Conservation (phyloP, 2,329 filamentous ascomycete genomes). For the Madurella fahalii region DNA sequence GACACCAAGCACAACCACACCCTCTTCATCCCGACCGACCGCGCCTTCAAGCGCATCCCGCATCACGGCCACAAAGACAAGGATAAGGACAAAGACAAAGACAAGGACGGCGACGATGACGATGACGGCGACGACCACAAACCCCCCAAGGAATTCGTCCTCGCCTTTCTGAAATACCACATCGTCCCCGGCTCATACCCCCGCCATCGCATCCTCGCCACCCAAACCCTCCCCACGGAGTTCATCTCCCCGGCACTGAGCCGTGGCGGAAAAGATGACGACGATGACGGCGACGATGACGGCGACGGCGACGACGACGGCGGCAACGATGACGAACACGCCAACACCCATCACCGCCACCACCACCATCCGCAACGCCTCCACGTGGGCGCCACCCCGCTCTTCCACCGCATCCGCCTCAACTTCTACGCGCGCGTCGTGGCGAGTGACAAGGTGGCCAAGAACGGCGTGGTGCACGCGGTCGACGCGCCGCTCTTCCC, state of each 20-base stretch:
- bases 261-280: background rate
- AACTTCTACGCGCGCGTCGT: conserved; percentile 75
- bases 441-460: conserved; percentile 64
- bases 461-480: conserved; percentile 78
- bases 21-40: conserved; percentile 73
- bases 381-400: conserved; percentile 48
- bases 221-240: conserved; percentile 71
- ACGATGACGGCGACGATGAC: too few relatives aligned
- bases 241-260: conserved; percentile 58
- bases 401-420: conserved; percentile 57
- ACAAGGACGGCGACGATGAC: conserved; percentile 1
- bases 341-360: conserved; percentile 27
- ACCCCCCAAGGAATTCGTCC: conserved; percentile 65
- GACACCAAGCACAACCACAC: conserved; percentile 73
- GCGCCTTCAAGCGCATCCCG: conserved; percentile 64
- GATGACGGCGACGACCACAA: conserved; percentile 31
- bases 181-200: conserved; percentile 64
- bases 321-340: background rate
- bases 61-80: conserved; percentile 21
- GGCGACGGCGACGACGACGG: too few relatives aligned
- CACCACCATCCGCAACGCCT: conserved; percentile 64
- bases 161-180: conserved; percentile 71
- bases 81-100: conserved; percentile 19
- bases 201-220: conserved; percentile 59
- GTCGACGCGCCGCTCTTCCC: conserved; percentile 73